Evolutionary conservation across 225 moss, liverwort and hornwort genomes (phyloP).

Genomic region (Thuidium tamariscinum): DNA sequence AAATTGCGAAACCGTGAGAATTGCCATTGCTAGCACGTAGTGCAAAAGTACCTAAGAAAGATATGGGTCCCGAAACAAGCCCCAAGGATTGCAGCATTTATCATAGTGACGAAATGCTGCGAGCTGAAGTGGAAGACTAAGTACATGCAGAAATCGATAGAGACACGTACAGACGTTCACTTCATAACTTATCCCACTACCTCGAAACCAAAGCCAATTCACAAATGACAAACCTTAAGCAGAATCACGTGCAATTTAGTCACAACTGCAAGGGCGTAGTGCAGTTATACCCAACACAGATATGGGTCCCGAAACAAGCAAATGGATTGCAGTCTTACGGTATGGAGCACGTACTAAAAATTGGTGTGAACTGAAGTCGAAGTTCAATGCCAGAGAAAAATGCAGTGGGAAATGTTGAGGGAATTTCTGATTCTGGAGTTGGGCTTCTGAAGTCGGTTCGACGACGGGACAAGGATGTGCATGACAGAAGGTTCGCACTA

Average conservation of each 20-base stretch:
- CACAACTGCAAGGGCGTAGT: neutral
- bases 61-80: neutral
- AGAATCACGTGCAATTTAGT: too few relatives aligned
- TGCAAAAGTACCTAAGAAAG: neutral
- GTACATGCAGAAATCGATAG: neutral
- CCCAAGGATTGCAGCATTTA: neutral
- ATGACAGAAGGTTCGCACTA: neutral
- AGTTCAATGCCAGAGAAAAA: neutral
- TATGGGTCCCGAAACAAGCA: neutral
- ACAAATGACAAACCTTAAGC: neutral
- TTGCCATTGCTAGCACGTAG: neutral
- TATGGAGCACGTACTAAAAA: neutral
- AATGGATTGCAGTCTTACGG: neutral
- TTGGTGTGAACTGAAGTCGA: neutral
- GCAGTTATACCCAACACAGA: neutral
- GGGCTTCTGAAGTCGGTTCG: neutral
- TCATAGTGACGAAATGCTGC: neutral
- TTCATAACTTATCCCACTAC: neutral
- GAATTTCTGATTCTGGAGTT: neutral
- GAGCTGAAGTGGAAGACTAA: neutral
- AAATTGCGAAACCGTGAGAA: neutral
- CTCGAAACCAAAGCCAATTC: neutral
- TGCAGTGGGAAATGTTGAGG: too few relatives aligned
- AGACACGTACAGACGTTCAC: neutral
- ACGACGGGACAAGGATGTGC: neutral